Base-by-base conservation (phyloP, 1,139 yeast species). In the Saccharomyces hybrid region DNA sequence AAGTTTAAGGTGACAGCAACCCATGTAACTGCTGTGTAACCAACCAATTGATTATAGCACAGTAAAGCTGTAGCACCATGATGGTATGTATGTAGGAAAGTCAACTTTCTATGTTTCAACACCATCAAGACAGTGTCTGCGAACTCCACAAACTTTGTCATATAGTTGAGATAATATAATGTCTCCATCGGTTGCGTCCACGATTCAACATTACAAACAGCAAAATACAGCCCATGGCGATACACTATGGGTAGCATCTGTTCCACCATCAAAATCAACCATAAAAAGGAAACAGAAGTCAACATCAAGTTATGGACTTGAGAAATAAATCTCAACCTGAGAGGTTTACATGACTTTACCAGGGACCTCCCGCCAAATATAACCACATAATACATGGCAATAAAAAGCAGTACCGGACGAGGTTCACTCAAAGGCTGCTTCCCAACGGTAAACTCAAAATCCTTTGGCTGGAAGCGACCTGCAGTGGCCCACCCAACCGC, bases 31-130 rank as follows among this genome's bases (percentile, higher is more conserved):
- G 93, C 78, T 46, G 95, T 86, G 60, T 79, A 76, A 54, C 95
- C 95, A 50, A 82, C 77, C 66, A 86, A 76, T 71, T 86, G 95
- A 38, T 91, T 84, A 79, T 83, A 86, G 69, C 95, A 86, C 62
- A 86, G 76, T 59, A 86, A 74, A 28, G 91, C 95, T 50, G 95
- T 86, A 42, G 93, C 93, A 63, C 95, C 95, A 65, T 86, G 95
- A 70, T 86, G 95, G 70, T 86, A 86, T 57, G 90, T 84, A 72
- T 86, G 95, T 67, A 86, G 78, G 68, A 86, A 86, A 44, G 87
- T 72, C 70, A 86, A 78, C 65, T 82, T 84, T 76, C 86, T 86
- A 69, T 82, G 86, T 75, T 86, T 86, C 54, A 86, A 79, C 48
- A 86, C 91, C 65, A 86, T 75, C 73, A 86, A 85, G 7, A 85